Conservation (phyloP, 331 rosid species). For the Arachis monticola region DNA sequence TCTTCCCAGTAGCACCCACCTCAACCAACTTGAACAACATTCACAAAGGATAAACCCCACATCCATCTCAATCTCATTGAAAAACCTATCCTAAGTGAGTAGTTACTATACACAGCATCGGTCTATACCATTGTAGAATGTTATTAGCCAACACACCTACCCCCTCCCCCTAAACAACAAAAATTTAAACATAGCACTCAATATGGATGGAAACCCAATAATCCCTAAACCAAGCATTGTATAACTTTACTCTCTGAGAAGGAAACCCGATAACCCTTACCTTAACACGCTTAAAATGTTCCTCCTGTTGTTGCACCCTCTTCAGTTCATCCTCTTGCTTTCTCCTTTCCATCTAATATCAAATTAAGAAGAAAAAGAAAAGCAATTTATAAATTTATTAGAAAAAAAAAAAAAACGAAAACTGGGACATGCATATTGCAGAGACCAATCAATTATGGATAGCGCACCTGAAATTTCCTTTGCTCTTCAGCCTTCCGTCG, state of each 20-base stretch:
- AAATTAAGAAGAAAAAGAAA: constrained; percentile 30
- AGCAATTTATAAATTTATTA: not conserved
- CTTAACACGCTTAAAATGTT: constrained; percentile 88
- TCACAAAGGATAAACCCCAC: constrained; percentile 17
- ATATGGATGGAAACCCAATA: not conserved
- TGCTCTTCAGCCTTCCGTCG: constrained; percentile 98
- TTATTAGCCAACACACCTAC: not conserved
- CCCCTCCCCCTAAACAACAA: too few species aligned
- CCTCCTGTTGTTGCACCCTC: constrained; percentile 95
- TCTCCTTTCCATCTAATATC: constrained; percentile 90
- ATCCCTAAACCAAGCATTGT: constrained; percentile 5
- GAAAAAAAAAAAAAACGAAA: not conserved
- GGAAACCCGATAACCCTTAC: constrained; percentile 46
- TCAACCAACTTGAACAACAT: not conserved
- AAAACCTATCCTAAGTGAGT: too few species aligned
- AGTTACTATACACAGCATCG: not conserved
- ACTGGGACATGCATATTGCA: constrained; percentile 1
- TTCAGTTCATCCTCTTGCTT: constrained; percentile 93
- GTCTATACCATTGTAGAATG: not conserved
- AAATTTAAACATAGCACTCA: not conserved
- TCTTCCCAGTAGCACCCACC: constrained; percentile 17
- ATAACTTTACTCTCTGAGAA: constrained; percentile 18
- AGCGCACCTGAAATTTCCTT: constrained; percentile 81
- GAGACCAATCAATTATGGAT: constrained; percentile 36
- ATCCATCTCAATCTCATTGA: constrained; percentile 6